Conservation (phyloP, 2,329 filamentous ascomycete species). For the Paradendryphiella salina region DNA sequence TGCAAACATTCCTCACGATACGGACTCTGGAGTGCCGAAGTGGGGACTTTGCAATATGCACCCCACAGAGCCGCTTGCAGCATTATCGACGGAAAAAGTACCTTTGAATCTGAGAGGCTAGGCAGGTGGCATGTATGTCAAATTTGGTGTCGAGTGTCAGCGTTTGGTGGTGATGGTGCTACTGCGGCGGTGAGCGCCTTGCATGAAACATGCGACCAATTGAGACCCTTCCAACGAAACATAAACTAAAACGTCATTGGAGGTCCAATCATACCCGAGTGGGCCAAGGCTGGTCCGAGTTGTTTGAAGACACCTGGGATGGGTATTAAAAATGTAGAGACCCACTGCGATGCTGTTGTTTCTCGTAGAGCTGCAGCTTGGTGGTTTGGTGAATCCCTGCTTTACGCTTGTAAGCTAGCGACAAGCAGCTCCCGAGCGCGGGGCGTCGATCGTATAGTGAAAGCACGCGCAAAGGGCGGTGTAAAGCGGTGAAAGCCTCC, state of each 20-base stretch:
- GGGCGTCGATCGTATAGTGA: conserved; percentile 11
- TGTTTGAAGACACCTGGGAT: conserved; percentile 9
- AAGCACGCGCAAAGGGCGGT: conserved; percentile 19
- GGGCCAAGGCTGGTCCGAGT: conserved; percentile 5
- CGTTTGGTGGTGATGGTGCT: conserved; percentile 2
- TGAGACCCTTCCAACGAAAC: not conserved
- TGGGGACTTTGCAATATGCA: conserved; percentile 10
- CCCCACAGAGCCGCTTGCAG: conserved; percentile 5
- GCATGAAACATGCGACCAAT: conserved; percentile 9
- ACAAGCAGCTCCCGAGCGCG: conserved; percentile 11
- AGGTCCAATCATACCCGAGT: not conserved
- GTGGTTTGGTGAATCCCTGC: conserved; percentile 12
- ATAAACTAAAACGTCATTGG: conserved; percentile 1
- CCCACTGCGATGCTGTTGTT: conserved; percentile 8
- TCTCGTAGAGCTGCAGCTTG: conserved; percentile 1
- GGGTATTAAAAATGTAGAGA: conserved; percentile 2
- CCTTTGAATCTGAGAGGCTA: not conserved
- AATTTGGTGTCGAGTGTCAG: conserved; percentile 2
- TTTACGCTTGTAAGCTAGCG: conserved; percentile 9
- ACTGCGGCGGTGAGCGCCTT: conserved; percentile 17
- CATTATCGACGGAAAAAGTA: conserved; percentile 1
- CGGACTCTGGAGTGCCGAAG: conserved; percentile 5
- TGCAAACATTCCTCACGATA: not conserved
- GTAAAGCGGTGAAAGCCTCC: conserved; percentile 27
- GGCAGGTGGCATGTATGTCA: conserved; percentile 4